Percentiles rank a stretch among this genome's conserved stretches.
phyloP scores from a whole-genome alignment of 306 rosid species.

The Pterocarpus macrocarpus region DNA sequence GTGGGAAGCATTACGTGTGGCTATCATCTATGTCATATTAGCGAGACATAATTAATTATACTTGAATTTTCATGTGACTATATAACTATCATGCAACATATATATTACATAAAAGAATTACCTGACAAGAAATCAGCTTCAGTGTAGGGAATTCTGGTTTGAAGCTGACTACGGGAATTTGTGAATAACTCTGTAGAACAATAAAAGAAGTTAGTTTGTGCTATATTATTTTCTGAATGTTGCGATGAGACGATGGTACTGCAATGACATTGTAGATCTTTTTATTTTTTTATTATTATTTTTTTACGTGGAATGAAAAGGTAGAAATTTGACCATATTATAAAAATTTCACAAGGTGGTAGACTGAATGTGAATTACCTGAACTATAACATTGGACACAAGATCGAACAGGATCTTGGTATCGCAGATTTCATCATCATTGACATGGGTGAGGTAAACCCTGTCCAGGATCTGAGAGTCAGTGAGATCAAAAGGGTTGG shows the following conservation, averaged over 20 bases:
- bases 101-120: background rate
- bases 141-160: constrained; percentile 45
- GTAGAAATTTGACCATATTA: background rate
- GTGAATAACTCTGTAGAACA: constrained; percentile 39
- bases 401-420: constrained; percentile 29
- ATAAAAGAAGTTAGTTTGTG: background rate
- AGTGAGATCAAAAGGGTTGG: constrained; percentile 40
- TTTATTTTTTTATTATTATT: no score
- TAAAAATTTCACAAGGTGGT: background rate
- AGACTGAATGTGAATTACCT: constrained; percentile 30
- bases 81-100: background rate
- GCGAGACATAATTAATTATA: background rate
- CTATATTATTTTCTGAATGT: no score
- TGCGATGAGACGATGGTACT: no score
- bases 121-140: constrained; percentile 57
- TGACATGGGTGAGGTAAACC: constrained; percentile 46
- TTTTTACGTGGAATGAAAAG: background rate
- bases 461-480: constrained; percentile 49
- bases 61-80: background rate
- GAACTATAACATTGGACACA: constrained; percentile 46
- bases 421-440: constrained; percentile 48
- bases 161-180: constrained; percentile 8
- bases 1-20: constrained; percentile 25
- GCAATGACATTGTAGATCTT: no score
- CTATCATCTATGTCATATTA: constrained; percentile 48